Base-by-base conservation (phyloP, 163 green algal species). In the Scenedesmus sp. region DNA sequence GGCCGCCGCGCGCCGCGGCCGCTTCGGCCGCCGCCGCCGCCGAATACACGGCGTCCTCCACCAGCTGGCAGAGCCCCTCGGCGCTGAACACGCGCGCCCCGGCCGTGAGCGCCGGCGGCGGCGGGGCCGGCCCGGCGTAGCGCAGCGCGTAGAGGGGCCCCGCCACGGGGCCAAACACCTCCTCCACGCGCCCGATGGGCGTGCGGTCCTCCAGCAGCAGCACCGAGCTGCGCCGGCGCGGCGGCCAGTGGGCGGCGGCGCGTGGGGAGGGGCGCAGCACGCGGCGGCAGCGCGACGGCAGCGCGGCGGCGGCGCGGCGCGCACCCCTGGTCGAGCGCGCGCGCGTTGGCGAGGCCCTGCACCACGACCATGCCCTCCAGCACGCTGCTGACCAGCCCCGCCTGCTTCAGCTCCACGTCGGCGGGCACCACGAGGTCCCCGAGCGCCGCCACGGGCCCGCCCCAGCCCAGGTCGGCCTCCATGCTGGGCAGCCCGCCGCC, bases 341-440 rank as follows among this genome's bases (percentile, higher is more conserved):
- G 71, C 65, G 70, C 85, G 70, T 90, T 89, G 11, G 64, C 73
- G 42, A 83, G 64, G 0, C 86, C 90, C 82, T 92, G 85, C 74
- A 95, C 80, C 34, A 96, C 90, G 26, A 95, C 77, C 81, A 93
- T 91, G 44, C 87, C 90, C 66, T 95, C 91, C 24, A 94, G 34
- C 60, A 94, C 75, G 3, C 75, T 71, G 51, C 80, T 84, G 33
- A 88, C 45, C 31, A 31, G 47, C 57, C 85, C 85, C 5, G 80
- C 82, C 9, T 62, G 83, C 57, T 84, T 66, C 44, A 90, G 54
- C 44, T 48, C 20, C 5, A 83, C 84, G 2, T 42, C 72, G 9
- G 63, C 60, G 26, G 45, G 33, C 22, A 84, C 62, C 17, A 20
- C n/a, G 10, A 75, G 39, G 4, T 75, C 74, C 57, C 31, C 29